Percentiles rank a stretch among this genome's conserved stretches.
These are phyloP conservation scores for Lanmaoa pseudosensibilis DNA, from an alignment of 768 basidiomycete species.

Conservation along the genomic window DNA sequence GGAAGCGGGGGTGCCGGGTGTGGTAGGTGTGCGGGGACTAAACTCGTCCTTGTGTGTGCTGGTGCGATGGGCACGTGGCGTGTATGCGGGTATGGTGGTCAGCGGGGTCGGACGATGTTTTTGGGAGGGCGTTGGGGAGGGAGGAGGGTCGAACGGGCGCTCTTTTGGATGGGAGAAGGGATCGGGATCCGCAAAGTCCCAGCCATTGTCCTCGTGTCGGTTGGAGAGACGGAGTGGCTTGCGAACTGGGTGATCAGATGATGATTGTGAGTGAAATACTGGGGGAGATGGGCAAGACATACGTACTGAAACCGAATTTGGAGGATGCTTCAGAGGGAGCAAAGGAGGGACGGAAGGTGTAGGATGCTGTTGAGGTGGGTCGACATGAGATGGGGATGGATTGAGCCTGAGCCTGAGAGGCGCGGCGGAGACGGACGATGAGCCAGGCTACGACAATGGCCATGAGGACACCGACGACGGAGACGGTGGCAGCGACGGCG, in stretches of 20 bases:
- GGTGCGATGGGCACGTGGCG: constrained; percentile 11
- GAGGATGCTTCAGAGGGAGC: constrained; percentile 28
- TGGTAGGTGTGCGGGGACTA: constrained; percentile 16
- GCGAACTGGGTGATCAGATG: constrained; percentile 12
- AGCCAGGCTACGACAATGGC: background rate
- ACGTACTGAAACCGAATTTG: constrained; percentile 31
- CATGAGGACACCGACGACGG: constrained; percentile 15
- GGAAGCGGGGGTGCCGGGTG: constrained; percentile 4
- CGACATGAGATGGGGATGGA: constrained; percentile 4
- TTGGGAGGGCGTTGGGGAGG: background rate
- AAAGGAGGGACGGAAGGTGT: constrained; percentile 23
- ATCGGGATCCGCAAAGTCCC: constrained; percentile 35
- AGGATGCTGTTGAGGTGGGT: constrained; percentile 5
- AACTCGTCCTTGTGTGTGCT: constrained; percentile 26
- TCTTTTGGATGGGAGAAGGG: constrained; percentile 12
- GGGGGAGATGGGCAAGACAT: background rate
- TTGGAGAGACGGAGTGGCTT: constrained; percentile 28
- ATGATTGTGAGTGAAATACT: background rate
- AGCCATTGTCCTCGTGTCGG: constrained; percentile 19
- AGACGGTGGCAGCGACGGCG: constrained; percentile 24
- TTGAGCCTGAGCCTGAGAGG: background rate
- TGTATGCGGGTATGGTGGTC: background rate
- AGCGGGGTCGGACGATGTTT: constrained; percentile 22
- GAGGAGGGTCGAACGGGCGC: background rate
- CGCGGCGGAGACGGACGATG: constrained; percentile 4